Conservation (phyloP, 805 yeast genomes). For the Millerago galiae region DNA sequence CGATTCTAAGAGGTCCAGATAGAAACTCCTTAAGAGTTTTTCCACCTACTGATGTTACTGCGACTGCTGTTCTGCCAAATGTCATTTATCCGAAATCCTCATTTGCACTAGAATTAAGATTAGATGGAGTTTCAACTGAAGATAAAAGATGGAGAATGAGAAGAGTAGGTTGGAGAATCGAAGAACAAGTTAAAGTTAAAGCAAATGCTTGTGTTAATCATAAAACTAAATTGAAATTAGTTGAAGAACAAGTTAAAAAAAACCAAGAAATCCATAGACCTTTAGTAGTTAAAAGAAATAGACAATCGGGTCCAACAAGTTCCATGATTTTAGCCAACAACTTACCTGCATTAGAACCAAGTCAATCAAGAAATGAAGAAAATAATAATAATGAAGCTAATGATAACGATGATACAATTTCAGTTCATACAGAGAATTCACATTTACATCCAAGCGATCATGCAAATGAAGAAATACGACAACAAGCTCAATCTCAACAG, state of each 20-base stretch:
- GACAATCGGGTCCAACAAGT: slow-evolving; percentile 34
- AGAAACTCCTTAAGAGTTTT: slow-evolving; percentile 83
- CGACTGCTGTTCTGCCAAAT: slow-evolving; percentile 81
- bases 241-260: slow-evolving; percentile 36
- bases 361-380: slow-evolving; percentile 11
- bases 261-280: slow-evolving; percentile 16
- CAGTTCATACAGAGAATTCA: slow-evolving; percentile 3
- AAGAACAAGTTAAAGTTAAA: slow-evolving; percentile 67
- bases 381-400: slow-evolving; percentile 1
- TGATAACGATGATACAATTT: slow-evolving; percentile 11
- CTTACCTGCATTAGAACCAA: slow-evolving; percentile 15
- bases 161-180: slow-evolving; percentile 81
- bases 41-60: slow-evolving; percentile 91
- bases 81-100: slow-evolving; percentile 84
- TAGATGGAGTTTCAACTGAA: slow-evolving; percentile 61
- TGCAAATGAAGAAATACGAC: slow-evolving; percentile 26
- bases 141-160: slow-evolving; percentile 87
- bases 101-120: slow-evolving; percentile 73
- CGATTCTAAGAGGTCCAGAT: slow-evolving; percentile 76
- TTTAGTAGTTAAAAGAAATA: slow-evolving; percentile 29
- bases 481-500: slow-evolving; percentile 18
- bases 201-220: slow-evolving; percentile 56
- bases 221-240: slow-evolving; percentile 37
- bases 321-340: slow-evolving; percentile 26
- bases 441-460: slow-evolving; percentile 27